Evolutionary conservation across 2,329 filamentous ascomycete genomes (phyloP).

Genomic region (Moelleriella libera): DNA sequence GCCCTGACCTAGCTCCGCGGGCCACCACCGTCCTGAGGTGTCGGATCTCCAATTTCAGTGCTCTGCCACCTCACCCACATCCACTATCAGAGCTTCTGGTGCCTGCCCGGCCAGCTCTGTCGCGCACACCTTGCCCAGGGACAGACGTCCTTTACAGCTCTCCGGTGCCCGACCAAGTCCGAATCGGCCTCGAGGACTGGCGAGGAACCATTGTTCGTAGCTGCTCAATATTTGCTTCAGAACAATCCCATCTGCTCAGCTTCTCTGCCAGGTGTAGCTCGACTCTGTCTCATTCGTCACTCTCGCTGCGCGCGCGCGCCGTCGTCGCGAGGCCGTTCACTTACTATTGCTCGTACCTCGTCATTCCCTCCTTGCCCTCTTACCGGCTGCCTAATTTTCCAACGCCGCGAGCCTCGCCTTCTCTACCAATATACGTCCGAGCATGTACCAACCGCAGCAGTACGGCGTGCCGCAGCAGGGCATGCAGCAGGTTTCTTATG

Average conservation of each 20-base stretch:
- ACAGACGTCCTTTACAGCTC: constrained; percentile 16
- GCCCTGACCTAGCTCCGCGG: constrained; percentile 39
- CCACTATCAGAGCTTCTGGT: constrained; percentile 43
- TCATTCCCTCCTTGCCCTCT: not conserved
- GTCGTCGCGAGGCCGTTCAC: constrained; percentile 1
- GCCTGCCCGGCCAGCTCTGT: constrained; percentile 29
- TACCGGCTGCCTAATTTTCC: not conserved
- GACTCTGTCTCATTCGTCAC: constrained; percentile 7
- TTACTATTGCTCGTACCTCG: not conserved
- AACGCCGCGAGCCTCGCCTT: not conserved
- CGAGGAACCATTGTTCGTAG: constrained; percentile 13
- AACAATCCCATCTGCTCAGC: constrained; percentile 4
- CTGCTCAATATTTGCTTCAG: constrained; percentile 10
- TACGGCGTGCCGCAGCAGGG: constrained; percentile 60
- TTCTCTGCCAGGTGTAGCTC: constrained; percentile 3
- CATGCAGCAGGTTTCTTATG: constrained; percentile 56
- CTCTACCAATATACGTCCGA: constrained; percentile 19
- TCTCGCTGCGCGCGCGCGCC: constrained; percentile 2
- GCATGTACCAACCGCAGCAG: constrained; percentile 60
- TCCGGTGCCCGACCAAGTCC: constrained; percentile 31
- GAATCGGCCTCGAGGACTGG: constrained; percentile 15
- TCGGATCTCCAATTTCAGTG: constrained; percentile 21
- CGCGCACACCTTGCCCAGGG: constrained; percentile 26
- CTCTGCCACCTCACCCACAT: constrained; percentile 46
- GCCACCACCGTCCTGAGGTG: constrained; percentile 12